Conservation (phyloP, 768 basidiomycete species). For the Termitomyces sp. region DNA sequence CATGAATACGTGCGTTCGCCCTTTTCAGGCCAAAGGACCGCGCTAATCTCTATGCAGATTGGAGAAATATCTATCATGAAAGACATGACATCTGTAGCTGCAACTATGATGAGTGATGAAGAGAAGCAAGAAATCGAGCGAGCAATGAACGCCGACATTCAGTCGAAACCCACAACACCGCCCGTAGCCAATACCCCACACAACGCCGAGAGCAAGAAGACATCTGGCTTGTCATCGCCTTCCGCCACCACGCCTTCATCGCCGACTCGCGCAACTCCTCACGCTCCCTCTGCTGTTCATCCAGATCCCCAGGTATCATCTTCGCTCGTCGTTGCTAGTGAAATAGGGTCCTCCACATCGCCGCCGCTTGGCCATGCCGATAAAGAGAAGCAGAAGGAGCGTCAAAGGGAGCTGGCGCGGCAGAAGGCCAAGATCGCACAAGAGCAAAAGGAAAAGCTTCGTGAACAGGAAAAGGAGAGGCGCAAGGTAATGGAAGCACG, state of each 20-base stretch:
- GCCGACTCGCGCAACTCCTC: constrained; percentile 10
- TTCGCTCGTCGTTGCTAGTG: constrained; percentile 18
- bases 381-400: constrained; percentile 35
- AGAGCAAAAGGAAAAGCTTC: constrained; percentile 82
- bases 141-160: constrained; percentile 44
- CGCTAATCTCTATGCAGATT: constrained; percentile 47
- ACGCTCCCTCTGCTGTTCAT: constrained; percentile 7
- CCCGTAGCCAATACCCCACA: constrained; percentile 19
- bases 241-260: constrained; percentile 11
- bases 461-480: constrained; percentile 77
- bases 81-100: constrained; percentile 81
- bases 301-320: constrained; percentile 8
- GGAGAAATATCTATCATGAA: constrained; percentile 97
- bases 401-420: constrained; percentile 31
- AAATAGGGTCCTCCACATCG: constrained; percentile 8
- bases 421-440: constrained; percentile 54
- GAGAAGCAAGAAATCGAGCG: constrained; percentile 85
- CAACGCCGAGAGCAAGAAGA: constrained; percentile 8
- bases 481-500: constrained; percentile 76
- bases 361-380: constrained; percentile 21
- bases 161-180: constrained; percentile 18
- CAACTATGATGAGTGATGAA: constrained; percentile 88
- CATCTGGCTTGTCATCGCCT: constrained; percentile 9
- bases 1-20: constrained; percentile 68
- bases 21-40: not conserved